phyloP scores from a whole-genome alignment of 768 basidiomycete genomes.

The Trametes meyenii region DNA sequence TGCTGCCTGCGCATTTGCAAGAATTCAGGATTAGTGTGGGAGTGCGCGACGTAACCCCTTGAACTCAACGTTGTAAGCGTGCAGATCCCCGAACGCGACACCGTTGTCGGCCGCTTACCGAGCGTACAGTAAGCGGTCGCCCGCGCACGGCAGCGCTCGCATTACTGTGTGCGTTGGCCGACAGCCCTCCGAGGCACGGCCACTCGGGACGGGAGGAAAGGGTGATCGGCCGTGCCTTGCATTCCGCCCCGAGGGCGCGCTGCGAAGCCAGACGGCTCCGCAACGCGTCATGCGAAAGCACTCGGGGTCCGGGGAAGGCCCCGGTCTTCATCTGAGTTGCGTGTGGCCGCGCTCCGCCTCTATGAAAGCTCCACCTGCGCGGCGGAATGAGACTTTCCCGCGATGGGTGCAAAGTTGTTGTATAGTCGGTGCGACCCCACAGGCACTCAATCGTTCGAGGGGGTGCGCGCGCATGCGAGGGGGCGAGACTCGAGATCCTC shows the following conservation, averaged over 20 bases:
- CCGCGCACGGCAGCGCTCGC: neutral
- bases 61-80: too few relatives aligned
- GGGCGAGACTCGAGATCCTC: neutral
- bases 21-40: neutral
- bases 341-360: conserved; percentile 10
- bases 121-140: too few relatives aligned
- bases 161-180: neutral
- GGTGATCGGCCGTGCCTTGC: conserved; percentile 16
- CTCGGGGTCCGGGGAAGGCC: neutral
- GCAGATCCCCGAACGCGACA: too few relatives aligned
- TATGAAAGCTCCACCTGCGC: conserved; percentile 3
- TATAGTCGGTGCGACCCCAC: too few relatives aligned
- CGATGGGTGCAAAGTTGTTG: neutral
- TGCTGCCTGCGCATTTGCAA: neutral
- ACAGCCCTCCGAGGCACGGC: conserved; percentile 17
- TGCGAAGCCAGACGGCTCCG: conserved; percentile 17
- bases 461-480: neutral
- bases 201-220: conserved; percentile 13
- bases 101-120: too few relatives aligned
- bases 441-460: neutral
- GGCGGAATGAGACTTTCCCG: neutral
- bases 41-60: neutral
- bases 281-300: conserved; percentile 13
- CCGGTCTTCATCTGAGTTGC: neutral
- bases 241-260: conserved; percentile 20